Base-by-base conservation (phyloP, 2,329 filamentous ascomycete genomes). In the Aspergillus sp. region DNA sequence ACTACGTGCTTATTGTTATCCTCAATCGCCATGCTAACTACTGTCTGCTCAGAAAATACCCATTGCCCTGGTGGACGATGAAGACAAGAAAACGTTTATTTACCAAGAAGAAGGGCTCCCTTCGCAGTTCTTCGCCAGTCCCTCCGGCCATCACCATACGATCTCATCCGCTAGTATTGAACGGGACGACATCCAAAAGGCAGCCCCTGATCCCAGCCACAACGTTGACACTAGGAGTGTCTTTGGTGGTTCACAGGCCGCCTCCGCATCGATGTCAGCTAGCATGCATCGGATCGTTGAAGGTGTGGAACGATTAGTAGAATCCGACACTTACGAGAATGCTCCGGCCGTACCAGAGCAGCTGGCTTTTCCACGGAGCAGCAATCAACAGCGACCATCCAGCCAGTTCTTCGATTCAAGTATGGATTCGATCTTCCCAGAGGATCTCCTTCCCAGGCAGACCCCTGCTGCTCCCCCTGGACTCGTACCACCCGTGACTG, bases 41-140 rank as follows among this genome's bases (percentile, higher is more conserved):
- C 25, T n/a, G 30, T 21, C 30, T 32, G 6, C n/a, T 59, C 71
- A 78, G 65, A 76, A 77, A 71, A 79, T 82, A 15, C 82, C 83
- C 8, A 69, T 84, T 21, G 76, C 77, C 51, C 70, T 84, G 36
- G 77, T 81, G 39, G 78, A 80, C 23, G 74, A 77, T 42, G 76
- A 77, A 51, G 72, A 77, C 61, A 80, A 62, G 62, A 76, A 75
- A 49, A 73, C 74, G 7, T 86, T 86, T 65, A 75, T 81, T 57
- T 85, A 83, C 61, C 77, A 80, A 52, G 83, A 86, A 66, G 81
- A 82, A 48, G 82, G 78, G 15, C 69, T 84, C 15, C 81, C 82
- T 8, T 80, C 80, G 21, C 80, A 83, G 58, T 75, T 82, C 59
- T 76, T 81, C 36, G 74, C 81, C 5, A 83, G 79, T 52, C 79